Evolutionary conservation across 768 basidiomycete genomes (phyloP).

Genomic region (Pleurotus eryngii): DNA sequence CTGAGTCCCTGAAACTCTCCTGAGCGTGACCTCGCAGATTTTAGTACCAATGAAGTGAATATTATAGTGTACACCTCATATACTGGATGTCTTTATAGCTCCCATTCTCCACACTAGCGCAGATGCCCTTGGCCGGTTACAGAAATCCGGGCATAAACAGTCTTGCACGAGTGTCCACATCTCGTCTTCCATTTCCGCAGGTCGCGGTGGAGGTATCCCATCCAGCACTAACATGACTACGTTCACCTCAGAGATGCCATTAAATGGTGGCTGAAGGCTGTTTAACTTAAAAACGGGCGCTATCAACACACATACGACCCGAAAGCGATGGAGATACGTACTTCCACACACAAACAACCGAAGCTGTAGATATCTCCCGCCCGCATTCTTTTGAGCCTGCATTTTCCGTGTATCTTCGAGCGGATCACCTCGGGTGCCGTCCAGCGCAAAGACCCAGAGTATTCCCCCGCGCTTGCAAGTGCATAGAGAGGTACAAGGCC

Average conservation of each 20-base stretch:
- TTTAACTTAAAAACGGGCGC: background rate
- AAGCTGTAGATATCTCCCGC: background rate
- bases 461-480: background rate
- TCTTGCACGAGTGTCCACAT: background rate
- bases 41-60: too few relatives aligned
- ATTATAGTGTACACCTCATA: too few relatives aligned
- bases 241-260: background rate
- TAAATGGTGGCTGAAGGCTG: background rate
- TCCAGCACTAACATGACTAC: background rate
- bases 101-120: background rate
- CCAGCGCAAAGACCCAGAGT: background rate
- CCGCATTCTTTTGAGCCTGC: background rate
- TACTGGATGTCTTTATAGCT: too few relatives aligned
- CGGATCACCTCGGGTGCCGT: background rate
- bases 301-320: background rate
- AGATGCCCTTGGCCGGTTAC: background rate
- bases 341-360: background rate
- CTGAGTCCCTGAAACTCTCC: too few relatives aligned
- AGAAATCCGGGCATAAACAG: background rate
- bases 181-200: background rate
- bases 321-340: background rate
- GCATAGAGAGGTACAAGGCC: background rate
- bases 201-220: background rate
- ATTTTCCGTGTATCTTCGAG: background rate
- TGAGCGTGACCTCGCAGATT: too few relatives aligned